Base-by-base conservation (phyloP, 2,329 filamentous ascomycete genomes). In the Verruconis gallopava region DNA sequence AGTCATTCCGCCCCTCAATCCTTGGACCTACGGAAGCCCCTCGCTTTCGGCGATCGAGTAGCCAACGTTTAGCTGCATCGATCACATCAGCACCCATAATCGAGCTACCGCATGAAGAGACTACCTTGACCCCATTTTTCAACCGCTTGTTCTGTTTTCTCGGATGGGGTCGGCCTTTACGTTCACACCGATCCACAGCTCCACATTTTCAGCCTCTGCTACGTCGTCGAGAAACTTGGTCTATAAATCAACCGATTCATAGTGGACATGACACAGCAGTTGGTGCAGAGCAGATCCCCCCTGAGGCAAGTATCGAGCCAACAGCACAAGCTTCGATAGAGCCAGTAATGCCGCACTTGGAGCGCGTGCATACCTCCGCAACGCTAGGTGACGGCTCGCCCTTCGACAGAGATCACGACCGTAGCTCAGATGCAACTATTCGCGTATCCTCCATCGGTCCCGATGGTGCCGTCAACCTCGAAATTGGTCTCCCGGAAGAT, bases 401-500 rank as follows among this genome's bases (percentile, higher is more conserved):
- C 9, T 30, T n/a, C 9, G 9, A 30, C 25, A n/a, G 22, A 5
- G 32, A 42, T 21, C 15, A 17, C n/a, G 28, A 13, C 13, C 25
- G 38, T 12, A 25, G 28, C 15, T 19, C 21, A 19, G 33, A 25
- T 18, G 38, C 38, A 14, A 42, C 40, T 20, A 42, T 42, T 3
- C 40, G 40, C 6, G 40, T 42, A 6, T 30, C 40, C 4, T 42
- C 40, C 28, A 33, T 42, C 21, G 40, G 36, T 17, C 33, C 33
- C 6, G 40, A 42, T 17, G 40, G 40, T 14, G 33, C 40, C 12
- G 32, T 42, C 17, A 42, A 42, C 21, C 32, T 42, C 18, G 40
- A 42, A 20, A 42, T 42, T 21, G 40, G 40, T 20, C 22, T 42
- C 5, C 19, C 38, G 33, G 38, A 33, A 15, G 25, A 30, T 9